Evolutionary conservation across 768 basidiomycete species (phyloP).

Genomic region (Tulasnella sp.): DNA sequence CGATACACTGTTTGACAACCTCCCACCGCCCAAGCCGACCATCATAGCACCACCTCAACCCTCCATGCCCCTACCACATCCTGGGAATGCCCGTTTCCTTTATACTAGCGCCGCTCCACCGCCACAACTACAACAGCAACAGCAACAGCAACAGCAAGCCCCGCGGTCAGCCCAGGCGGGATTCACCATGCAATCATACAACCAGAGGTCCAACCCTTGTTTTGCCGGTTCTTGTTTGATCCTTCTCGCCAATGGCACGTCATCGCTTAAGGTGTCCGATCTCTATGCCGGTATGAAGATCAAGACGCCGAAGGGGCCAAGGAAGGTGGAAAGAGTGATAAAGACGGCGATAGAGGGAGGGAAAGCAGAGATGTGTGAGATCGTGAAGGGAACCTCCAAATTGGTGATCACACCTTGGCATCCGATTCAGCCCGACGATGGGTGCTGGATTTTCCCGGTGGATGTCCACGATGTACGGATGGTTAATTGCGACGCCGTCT

Average conservation of each 20-base stretch:
- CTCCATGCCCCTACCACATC: too few relatives aligned
- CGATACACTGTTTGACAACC: conserved; percentile 18
- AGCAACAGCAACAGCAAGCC: not conserved
- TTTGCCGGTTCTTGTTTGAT: conserved; percentile 13
- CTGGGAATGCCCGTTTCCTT: too few relatives aligned
- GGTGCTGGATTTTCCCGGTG: conserved; percentile 18
- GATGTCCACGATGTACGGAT: conserved; percentile 3
- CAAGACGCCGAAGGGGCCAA: conserved; percentile 8
- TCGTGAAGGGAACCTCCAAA: conserved; percentile 6
- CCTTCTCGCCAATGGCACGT: not conserved
- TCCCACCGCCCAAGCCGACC: conserved; percentile 17
- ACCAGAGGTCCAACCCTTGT: conserved; percentile 17
- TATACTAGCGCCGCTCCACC: too few relatives aligned
- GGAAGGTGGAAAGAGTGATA: conserved; percentile 5
- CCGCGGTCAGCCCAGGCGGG: not conserved
- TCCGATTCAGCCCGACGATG: conserved; percentile 9
- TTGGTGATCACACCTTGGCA: conserved; percentile 20
- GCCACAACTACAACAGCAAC: too few relatives aligned
- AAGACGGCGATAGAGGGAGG: not conserved
- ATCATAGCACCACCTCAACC: too few relatives aligned
- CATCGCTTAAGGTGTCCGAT: not conserved
- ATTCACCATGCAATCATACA: conserved; percentile 16
- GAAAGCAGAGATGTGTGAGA: not conserved
- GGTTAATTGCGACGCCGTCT: conserved; percentile 16
- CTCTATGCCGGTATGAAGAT: conserved; percentile 8